These are phyloP conservation scores for Balansia obtecta DNA, from an alignment of 2,329 filamentous ascomycete genomes.

Conservation along the genomic window DNA sequence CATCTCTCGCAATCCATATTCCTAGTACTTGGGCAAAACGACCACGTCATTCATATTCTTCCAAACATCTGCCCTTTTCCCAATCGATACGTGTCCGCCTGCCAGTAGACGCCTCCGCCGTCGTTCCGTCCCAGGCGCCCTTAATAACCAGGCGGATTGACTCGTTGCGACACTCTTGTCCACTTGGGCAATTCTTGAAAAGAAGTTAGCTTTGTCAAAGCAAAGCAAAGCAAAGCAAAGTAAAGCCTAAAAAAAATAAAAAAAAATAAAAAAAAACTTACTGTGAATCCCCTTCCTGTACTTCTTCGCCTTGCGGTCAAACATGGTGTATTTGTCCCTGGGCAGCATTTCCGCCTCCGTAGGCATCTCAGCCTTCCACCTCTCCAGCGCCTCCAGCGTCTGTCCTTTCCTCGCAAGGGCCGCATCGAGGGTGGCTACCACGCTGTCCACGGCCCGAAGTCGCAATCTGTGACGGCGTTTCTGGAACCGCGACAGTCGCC, in stretches of 20 bases:
- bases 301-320: constrained; percentile 88
- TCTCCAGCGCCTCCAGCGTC: constrained; percentile 64
- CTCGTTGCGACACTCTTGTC: constrained; percentile 85
- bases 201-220: constrained; percentile 10
- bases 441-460: constrained; percentile 70
- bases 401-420: constrained; percentile 65
- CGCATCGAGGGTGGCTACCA: constrained; percentile 71
- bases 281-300: constrained; percentile 98
- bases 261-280: constrained; percentile 31
- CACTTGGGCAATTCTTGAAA: constrained; percentile 68
- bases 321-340: constrained; percentile 95
- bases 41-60: neutral
- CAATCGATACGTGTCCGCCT: neutral
- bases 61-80: neutral
- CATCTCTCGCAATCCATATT: neutral
- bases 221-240: no score
- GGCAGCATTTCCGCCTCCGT: constrained; percentile 91
- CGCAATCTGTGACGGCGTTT: constrained; percentile 79
- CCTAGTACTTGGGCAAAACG: neutral
- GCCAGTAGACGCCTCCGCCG: neutral
- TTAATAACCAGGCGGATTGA: constrained; percentile 93
- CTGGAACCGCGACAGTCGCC: constrained; percentile 84
- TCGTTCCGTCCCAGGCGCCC: constrained; percentile 9
- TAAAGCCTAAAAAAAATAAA: neutral
- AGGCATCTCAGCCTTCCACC: constrained; percentile 95